Evolutionary conservation across 306 rosid genomes (phyloP).

Genomic region (Trifolium repens): DNA sequence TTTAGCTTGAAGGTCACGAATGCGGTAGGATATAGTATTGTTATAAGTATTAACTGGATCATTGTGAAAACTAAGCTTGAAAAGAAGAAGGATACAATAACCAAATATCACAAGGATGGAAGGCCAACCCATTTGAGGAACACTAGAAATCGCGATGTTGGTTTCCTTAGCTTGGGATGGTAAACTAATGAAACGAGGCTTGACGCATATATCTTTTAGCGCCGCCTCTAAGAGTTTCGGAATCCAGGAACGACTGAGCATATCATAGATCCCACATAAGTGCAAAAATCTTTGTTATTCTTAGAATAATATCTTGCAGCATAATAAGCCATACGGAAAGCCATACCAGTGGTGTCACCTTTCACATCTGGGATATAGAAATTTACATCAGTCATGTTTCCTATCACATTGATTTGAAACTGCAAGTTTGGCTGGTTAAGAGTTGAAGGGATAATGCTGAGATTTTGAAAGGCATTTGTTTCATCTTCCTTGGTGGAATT

Average conservation of each 20-base stretch:
- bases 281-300: too few species aligned
- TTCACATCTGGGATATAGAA: background rate
- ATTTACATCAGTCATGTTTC: background rate
- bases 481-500: background rate
- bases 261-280: too few species aligned
- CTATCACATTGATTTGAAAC: too few species aligned
- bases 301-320: too few species aligned
- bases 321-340: too few species aligned
- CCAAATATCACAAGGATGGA: background rate
- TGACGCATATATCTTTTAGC: background rate
- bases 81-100: background rate
- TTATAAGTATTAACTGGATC: too few species aligned
- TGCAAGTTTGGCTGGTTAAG: background rate
- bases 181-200: background rate
- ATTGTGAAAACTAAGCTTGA: background rate
- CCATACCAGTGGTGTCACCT: background rate
- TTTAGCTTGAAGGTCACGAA: background rate
- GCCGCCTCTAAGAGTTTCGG: background rate
- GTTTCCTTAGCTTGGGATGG: background rate
- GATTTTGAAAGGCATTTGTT: background rate
- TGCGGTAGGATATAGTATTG: too few species aligned
- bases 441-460: too few species aligned
- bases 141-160: background rate
- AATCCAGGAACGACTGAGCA: too few species aligned
- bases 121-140: background rate